These are phyloP conservation scores for Xanthoconium separans DNA, from an alignment of 1,284 basidiomycete genomes.

Conservation along the genomic window DNA sequence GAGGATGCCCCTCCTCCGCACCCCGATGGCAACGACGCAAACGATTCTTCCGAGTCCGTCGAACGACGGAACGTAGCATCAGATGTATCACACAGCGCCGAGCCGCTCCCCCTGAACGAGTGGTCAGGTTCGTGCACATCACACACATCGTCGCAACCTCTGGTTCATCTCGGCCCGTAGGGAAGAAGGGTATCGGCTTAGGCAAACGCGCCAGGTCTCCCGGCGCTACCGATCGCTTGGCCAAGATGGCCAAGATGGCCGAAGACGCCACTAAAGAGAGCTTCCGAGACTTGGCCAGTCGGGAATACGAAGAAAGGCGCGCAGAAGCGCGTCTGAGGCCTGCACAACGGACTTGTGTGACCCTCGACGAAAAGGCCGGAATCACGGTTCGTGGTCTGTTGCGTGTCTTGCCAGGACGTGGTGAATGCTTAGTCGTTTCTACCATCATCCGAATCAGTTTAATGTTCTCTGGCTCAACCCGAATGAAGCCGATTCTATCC, in stretches of 20 bases:
- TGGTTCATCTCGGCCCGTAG: slow-evolving; percentile 38
- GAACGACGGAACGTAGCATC: slow-evolving; percentile 2
- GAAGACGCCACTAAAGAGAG: slow-evolving; percentile 55
- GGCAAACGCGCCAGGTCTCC: slow-evolving; percentile 73
- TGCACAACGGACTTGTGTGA: slow-evolving; percentile 68
- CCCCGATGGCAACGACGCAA: slow-evolving; percentile 1
- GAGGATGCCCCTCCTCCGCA: slow-evolving; percentile 5
- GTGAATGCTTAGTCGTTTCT: slow-evolving; percentile 2
- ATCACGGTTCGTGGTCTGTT: slow-evolving; percentile 48
- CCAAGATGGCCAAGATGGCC: slow-evolving; percentile 72
- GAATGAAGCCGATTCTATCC: slow-evolving; percentile 60
- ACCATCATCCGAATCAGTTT: slow-evolving; percentile 48
- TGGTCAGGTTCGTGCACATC: slow-evolving; percentile 62
- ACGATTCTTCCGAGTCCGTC: slow-evolving; percentile 1
- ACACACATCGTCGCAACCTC: background rate
- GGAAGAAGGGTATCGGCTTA: slow-evolving; percentile 73
- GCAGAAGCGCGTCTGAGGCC: slow-evolving; percentile 66
- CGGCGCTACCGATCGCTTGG: slow-evolving; percentile 55
- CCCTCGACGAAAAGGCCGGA: slow-evolving; percentile 69
- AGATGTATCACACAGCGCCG: slow-evolving; percentile 44
- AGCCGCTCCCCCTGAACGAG: slow-evolving; percentile 70
- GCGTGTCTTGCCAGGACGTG: background rate
- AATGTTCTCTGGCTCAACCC: slow-evolving; percentile 78
- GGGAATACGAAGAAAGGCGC: slow-evolving; percentile 70
- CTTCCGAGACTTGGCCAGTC: slow-evolving; percentile 65